phyloP scores from a whole-genome alignment of 257 asterid species.

The Nicotiana benthamiana region DNA sequence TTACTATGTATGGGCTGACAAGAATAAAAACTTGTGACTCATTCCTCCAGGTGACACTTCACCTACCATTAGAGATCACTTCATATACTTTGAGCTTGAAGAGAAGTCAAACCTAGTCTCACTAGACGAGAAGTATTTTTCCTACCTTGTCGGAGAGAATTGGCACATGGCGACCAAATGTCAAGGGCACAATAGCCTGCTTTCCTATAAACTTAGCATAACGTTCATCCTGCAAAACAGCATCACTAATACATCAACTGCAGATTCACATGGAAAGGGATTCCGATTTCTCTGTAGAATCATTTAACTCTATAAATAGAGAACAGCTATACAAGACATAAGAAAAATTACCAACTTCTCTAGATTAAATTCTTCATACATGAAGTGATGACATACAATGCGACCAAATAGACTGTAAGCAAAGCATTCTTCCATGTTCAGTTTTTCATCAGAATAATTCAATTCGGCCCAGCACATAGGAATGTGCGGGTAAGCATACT shows the following conservation, averaged over 20 bases:
- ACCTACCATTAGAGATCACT: neutral
- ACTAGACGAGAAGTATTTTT: neutral
- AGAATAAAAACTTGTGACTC: neutral
- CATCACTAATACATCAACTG: slow-evolving; percentile 6
- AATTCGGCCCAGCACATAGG: neutral
- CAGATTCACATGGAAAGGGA: slow-evolving; percentile 1
- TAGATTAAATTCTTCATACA: neutral
- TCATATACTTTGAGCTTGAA: neutral
- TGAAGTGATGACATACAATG: neutral
- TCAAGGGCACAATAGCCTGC: slow-evolving; percentile 92
- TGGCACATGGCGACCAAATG: slow-evolving; percentile 97
- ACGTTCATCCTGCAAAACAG: slow-evolving; percentile 70
- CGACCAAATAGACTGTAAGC: neutral
- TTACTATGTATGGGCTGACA: neutral
- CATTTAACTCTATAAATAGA: neutral
- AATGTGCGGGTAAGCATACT: neutral
- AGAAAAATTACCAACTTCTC: neutral
- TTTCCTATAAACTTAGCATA: slow-evolving; percentile 81
- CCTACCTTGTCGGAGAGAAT: slow-evolving; percentile 88
- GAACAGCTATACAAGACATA: neutral
- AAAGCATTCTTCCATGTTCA: neutral
- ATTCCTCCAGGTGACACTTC: neutral
- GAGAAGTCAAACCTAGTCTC: neutral
- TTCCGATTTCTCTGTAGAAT: neutral
- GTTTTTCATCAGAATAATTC: neutral